Evolutionary conservation across 495 filamentous ascomycete genomes (phyloP).

Genomic region (Aspergillus egyptiacus): DNA sequence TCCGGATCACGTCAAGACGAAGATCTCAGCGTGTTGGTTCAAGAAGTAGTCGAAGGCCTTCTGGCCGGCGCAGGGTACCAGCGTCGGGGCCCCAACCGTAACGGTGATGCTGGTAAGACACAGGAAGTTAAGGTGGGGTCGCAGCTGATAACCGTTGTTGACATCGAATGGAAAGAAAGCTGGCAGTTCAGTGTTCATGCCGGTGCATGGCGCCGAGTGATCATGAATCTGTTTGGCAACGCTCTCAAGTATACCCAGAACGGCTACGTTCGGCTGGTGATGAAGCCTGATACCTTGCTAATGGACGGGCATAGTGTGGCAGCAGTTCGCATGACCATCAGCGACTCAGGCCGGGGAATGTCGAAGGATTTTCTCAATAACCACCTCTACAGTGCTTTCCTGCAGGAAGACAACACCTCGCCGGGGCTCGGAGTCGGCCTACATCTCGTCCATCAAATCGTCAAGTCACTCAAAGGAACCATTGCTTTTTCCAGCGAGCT

Average conservation of each 20-base stretch:
- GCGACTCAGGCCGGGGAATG: constrained; percentile 66
- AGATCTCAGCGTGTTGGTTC: constrained; percentile 26
- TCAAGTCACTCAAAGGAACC: constrained; percentile 52
- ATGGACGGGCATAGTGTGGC: constrained; percentile 8
- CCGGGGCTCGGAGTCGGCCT: constrained; percentile 67
- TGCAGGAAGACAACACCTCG: constrained; percentile 61
- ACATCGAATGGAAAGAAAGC: constrained; percentile 45
- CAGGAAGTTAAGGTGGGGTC: constrained; percentile 9
- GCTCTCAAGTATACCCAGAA: constrained; percentile 61
- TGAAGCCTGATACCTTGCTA: constrained; percentile 36
- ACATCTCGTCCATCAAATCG: constrained; percentile 61
- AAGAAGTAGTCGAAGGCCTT: constrained; percentile 35
- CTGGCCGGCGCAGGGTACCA: constrained; percentile 20
- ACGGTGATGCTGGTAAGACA: neutral
- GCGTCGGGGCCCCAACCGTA: neutral
- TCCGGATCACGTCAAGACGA: constrained; percentile 25
- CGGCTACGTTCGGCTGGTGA: constrained; percentile 59
- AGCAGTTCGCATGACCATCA: constrained; percentile 45
- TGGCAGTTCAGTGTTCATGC: constrained; percentile 53
- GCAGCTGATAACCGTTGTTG: constrained; percentile 44
- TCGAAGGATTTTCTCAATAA: constrained; percentile 61
- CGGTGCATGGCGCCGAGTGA: constrained; percentile 57
- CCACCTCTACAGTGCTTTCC: constrained; percentile 62
- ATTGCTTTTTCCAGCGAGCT: constrained; percentile 54
- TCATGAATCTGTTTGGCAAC: constrained; percentile 72